Evolutionary conservation across 2,329 filamentous ascomycete genomes (phyloP), one percentile per base, ranked within the genome.

Genomic region (Xylariaceae sp.): DNA sequence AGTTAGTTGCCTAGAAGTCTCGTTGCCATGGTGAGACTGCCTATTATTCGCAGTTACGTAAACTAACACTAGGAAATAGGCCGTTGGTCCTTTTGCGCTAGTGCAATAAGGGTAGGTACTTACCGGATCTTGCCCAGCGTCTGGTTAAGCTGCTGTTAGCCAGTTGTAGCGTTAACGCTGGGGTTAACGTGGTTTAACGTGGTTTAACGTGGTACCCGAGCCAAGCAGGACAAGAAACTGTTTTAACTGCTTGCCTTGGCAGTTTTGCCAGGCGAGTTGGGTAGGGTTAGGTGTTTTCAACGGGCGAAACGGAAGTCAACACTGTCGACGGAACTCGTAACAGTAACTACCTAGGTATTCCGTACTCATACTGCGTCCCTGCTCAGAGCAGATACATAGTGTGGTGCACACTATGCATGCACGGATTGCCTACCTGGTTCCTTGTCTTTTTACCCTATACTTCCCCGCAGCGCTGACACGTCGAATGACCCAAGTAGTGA

Each of bases 401-500:
- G 11, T 8, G 11, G 37, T 42, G 37, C 37, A 42, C 37, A 42
- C 37, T 42, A 42, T 42, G 37, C 11, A 42, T 42, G 37, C 11
- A 42, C 11, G 37, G 37, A 42, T 10, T 13, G 11, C 8, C 9
- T 9, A 10, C 8, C 37, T 13, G 9, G 37, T 42, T 10, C 37
- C 37, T 42, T 8, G 37, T 42, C 42, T 45, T n/a, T 13, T 13
- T 42, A 42, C 37, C 13, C 9, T 50, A 37, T 17, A 44, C 55
- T 45, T 53, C 53, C 59, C 59, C 37, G 51, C 42, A 53, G 54
- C 35, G 18, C 51, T 50, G 59, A 59, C 61, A 63, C 59, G 59
- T 63, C 61, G 56, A 61, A 37, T 42, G 42, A 57, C 39, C 51
- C 18, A 55, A 53, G 53, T 17, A 55, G 56, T 57, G 59, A 61